Percentiles rank a stretch among this genome's conserved stretches.
Conservation (phyloP, 208 protist genomes). For the Acanthamoeba divionensis region DNA sequence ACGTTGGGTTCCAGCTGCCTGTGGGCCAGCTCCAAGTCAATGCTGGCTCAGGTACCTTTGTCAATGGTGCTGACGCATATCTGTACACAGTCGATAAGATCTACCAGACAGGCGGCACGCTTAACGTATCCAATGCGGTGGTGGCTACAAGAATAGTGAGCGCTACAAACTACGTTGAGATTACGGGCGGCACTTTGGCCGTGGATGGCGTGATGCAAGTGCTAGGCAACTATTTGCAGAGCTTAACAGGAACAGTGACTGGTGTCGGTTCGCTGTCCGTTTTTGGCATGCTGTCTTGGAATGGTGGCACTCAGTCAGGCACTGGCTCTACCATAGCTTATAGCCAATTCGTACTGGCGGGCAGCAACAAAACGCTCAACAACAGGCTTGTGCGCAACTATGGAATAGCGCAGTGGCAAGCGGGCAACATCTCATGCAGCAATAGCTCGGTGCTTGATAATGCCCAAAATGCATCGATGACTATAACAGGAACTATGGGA, state of each 20-base stretch:
- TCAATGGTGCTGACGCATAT: too few relatives aligned
- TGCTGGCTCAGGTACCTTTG: background rate
- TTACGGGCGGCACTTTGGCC: slow-evolving; percentile 36
- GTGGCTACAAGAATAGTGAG: background rate
- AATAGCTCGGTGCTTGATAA: background rate
- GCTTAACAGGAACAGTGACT: slow-evolving; percentile 19
- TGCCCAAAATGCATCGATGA: background rate
- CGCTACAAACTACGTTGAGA: background rate
- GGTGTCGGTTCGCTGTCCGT: background rate
- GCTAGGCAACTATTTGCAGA: slow-evolving; percentile 33
- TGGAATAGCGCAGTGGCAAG: background rate
- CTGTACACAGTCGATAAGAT: slow-evolving; percentile 28
- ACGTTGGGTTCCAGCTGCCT: too few relatives aligned
- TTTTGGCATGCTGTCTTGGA: slow-evolving; percentile 28
- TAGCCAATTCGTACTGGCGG: slow-evolving; percentile 21
- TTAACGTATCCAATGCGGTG: slow-evolving; percentile 40
- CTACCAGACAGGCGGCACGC: background rate
- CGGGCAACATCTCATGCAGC: background rate
- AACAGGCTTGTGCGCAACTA: background rate
- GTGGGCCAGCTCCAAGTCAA: slow-evolving; percentile 36
- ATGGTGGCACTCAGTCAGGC: slow-evolving; percentile 39
- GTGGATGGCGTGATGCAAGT: background rate
- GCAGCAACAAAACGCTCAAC: slow-evolving; percentile 15
- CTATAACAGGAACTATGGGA: background rate
- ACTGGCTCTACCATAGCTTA: slow-evolving; percentile 10